Evolutionary conservation across 495 filamentous ascomycete species (phyloP).

Genomic region (Aspergillus haitiensis): DNA sequence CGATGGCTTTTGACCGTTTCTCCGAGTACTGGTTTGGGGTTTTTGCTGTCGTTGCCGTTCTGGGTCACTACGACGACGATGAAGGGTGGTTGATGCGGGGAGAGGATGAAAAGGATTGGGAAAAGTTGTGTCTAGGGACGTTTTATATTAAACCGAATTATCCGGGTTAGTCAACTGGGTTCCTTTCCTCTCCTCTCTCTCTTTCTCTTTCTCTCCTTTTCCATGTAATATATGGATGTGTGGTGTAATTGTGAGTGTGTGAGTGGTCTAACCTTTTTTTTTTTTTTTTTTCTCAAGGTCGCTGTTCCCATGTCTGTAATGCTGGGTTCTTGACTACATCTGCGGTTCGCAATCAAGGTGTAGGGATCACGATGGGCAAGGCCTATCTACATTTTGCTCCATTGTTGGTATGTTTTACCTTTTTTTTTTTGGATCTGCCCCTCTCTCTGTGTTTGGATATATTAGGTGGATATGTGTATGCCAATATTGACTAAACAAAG

Average conservation of each 20-base stretch:
- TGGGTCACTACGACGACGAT: constrained; percentile 46
- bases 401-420: constrained; percentile 60
- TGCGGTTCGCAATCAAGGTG: constrained; percentile 79
- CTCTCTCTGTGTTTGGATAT: not conserved
- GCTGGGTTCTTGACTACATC: constrained; percentile 89
- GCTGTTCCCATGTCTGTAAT: constrained; percentile 80
- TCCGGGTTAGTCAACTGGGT: constrained; percentile 84
- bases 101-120: constrained; percentile 70
- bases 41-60: constrained; percentile 70
- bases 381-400: constrained; percentile 91
- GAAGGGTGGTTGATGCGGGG: constrained; percentile 30
- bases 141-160: constrained; percentile 99
- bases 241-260: no score
- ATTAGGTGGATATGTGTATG: not conserved
- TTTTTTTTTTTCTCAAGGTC: no score
- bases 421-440: not conserved
- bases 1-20: constrained; percentile 70
- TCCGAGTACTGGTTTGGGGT: constrained; percentile 85
- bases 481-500: constrained; percentile 29
- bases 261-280: no score
- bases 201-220: no score
- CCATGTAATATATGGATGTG: no score
- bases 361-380: constrained; percentile 88
- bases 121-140: constrained; percentile 79
- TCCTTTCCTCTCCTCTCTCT: no score